phyloP scores from a whole-genome alignment of 768 basidiomycete genomes.

The Suillus decipiens region DNA sequence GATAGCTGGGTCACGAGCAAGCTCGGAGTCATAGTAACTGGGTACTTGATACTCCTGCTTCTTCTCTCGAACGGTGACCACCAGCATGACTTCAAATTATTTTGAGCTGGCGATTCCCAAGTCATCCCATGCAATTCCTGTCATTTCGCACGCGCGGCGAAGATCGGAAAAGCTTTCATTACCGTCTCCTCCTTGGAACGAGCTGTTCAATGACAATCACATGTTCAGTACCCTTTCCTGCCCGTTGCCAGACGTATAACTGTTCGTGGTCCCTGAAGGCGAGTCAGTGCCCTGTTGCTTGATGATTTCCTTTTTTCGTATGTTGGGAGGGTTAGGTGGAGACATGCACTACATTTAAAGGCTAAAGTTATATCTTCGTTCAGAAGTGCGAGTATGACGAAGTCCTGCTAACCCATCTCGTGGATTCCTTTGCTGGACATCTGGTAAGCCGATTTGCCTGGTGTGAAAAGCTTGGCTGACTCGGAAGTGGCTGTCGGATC shows the following conservation, averaged over 20 bases:
- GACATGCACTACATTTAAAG: background rate
- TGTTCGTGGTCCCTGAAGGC: slow-evolving; percentile 20
- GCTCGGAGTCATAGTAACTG: background rate
- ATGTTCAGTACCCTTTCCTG: slow-evolving; percentile 30
- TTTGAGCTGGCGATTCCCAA: slow-evolving; percentile 17
- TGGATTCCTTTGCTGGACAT: slow-evolving; percentile 30
- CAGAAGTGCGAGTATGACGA: slow-evolving; percentile 27
- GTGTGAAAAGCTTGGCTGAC: too few species aligned
- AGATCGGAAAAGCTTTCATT: slow-evolving; percentile 16
- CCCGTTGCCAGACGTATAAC: slow-evolving; percentile 28
- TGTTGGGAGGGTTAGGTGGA: slow-evolving; percentile 17
- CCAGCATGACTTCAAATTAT: slow-evolving; percentile 15
- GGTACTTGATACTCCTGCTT: background rate
- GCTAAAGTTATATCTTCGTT: background rate
- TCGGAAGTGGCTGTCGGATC: too few species aligned
- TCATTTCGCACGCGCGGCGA: slow-evolving; percentile 20
- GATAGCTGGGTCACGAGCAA: background rate
- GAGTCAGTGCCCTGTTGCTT: slow-evolving; percentile 12
- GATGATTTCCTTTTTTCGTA: slow-evolving; percentile 10
- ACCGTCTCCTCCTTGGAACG: slow-evolving; percentile 22
- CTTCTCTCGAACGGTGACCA: background rate
- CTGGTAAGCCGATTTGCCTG: slow-evolving; percentile 18
- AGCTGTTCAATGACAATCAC: slow-evolving; percentile 24
- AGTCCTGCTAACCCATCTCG: slow-evolving; percentile 27
- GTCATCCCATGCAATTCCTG: slow-evolving; percentile 27